Base-by-base conservation (phyloP, 2,329 filamentous ascomycete species). In the Cordyceps javanica region DNA sequence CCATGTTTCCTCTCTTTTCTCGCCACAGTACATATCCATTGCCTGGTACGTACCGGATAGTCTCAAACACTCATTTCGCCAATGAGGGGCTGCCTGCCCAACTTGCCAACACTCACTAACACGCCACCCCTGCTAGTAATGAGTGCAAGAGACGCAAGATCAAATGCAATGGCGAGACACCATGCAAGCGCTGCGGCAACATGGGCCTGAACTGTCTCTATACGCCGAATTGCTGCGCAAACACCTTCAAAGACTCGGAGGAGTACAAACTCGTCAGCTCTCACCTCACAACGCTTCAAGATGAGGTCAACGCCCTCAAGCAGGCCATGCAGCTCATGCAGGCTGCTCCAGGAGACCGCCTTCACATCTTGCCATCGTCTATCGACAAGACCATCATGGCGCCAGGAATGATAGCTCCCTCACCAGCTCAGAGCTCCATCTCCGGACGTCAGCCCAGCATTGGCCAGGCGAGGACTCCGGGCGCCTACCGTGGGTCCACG, bases 231-330 rank as follows among this genome's bases (percentile, higher is more conserved):
- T 86, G 85, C 69, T 86, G 83, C 68, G 75, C 82, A 61, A 92
- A 84, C 75, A 91, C 83, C 71, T 91, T 96, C 79, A 94, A 93
- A 71, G 92, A 97, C 66, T 91, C 91, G 48, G 90, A 95, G 10
- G 92, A 97, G 70, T 97, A 91, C 77, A 89, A 86, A 67, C 82
- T 86, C 38, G 91, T 97, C 85, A 83, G 85, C 56, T 77, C 81
- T 34, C 88, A 94, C 63, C 83, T 97, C 59, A 75, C 77, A 11
- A 80, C 82, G 9, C 80, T 97, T 25, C 91, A 97, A 70, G 87
- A 93, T 56, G 91, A 96, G 73, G 88, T 97, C 66, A 86, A 90
- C 60, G 81, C 81, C 62, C 81, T 97, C 32, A 90, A 87, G 67
- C 82, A 83, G 59, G 89, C 82, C 64, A 77, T 97, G 67, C 88